These are phyloP conservation scores for Sorghum bicolor DNA, from an alignment of 176 grass and related monocot genomes.

Conservation along the genomic window Sorghum_bicolor_NCBIv3 NC_012870.2:6475501-6476000, in stretches of 20 bases:
- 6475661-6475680: neutral
- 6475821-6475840: neutral
- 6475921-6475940: neutral
- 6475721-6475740: no score
- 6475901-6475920: neutral
- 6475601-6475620: neutral
- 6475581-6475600: neutral
- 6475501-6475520: neutral
- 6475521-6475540: neutral
- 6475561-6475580: neutral
- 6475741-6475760: neutral
- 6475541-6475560: neutral
- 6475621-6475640: no score
- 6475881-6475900: neutral
- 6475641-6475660: neutral
- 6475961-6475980: neutral
- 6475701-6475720: neutral
- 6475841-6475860: no score
- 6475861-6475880: neutral
- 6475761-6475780: neutral
- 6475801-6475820: neutral
- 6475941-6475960: neutral
- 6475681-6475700: neutral
- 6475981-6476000: neutral
- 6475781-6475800: neutral